Evolutionary conservation across 768 basidiomycete genomes (phyloP), one percentile per base, ranked within the genome.

Genomic region (Crassisporium funariophilum): DNA sequence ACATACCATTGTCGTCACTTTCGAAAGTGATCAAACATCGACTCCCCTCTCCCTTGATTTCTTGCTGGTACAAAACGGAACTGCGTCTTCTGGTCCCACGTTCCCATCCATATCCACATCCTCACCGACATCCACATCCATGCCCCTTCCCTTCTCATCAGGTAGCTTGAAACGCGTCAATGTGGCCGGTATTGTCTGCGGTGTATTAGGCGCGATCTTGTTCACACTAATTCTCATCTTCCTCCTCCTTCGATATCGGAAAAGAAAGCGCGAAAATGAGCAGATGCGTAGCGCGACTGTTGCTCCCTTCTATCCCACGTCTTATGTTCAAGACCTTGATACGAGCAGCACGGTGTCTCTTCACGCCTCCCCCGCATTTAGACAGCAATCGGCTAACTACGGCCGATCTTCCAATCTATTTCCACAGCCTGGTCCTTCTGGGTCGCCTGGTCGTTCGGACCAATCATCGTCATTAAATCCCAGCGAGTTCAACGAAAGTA

Each of bases 41-140:
- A 58, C 57, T n/a, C 61, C 63, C 25, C 50, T 64, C 31, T 52
- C 50, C 10, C 48, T 64, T 8, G 41, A 21, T 4, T 48, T 58
- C 41, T 35, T 64, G 24, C 42, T 60, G 20, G 42, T 64, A 16
- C 54, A 59, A 36, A 54, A 54, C 27, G 54, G 47, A 15, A 48
- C 45, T 0, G 16, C 17, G 7, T 9, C 47, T 12, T 17, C 23
- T 2, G 12, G 17, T 8, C 2, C 39, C 7, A 31, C 35, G 13
- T 2, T 33, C 8, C 12, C 23, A 11, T 21, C 44, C 10, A 22
- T 27, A 19, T 29, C 33, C 11, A 31, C 43, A 27, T 13, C 49
- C 41, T 44, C 47, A 10, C 27, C 47, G 6, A 5, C 41, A n/a
- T 20, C 40, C 36, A 41, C 37, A 42, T 35, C n/a, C 16, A 16